phyloP scores from a whole-genome alignment of 2,329 filamentous ascomycete species.

The Penicillium olsonii region DNA sequence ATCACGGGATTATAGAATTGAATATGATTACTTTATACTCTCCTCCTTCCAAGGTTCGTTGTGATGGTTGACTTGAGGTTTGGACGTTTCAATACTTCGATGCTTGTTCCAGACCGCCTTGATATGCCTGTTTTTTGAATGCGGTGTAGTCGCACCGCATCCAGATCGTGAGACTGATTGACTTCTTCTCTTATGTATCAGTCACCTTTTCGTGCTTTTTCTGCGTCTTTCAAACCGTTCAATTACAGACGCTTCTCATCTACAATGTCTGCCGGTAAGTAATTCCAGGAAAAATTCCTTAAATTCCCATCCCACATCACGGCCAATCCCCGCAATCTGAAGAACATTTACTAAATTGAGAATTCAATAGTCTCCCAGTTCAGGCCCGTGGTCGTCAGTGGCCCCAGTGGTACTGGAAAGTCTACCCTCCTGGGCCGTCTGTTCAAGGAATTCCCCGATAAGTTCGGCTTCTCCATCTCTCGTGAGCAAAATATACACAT shows the following conservation, averaged over 20 bases:
- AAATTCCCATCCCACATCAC: not conserved
- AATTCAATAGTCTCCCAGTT: conserved; percentile 28
- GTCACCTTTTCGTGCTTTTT: conserved; percentile 11
- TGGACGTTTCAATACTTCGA: not conserved
- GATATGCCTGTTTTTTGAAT: conserved; percentile 22
- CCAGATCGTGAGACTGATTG: not conserved
- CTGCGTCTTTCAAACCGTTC: not conserved
- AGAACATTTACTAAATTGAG: not conserved
- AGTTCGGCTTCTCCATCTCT: conserved; percentile 46
- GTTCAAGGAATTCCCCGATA: conserved; percentile 44
- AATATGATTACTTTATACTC: conserved; percentile 11
- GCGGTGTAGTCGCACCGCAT: conserved; percentile 1
- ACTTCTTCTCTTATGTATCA: conserved; percentile 22
- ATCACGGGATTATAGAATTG: conserved; percentile 5
- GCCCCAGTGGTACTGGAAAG: conserved; percentile 46
- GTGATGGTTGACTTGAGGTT: not conserved
- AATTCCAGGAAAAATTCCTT: not conserved
- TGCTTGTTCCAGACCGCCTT: conserved; percentile 15
- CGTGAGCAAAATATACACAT: conserved; percentile 28
- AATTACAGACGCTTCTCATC: conserved; percentile 3
- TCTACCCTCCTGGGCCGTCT: conserved; percentile 46
- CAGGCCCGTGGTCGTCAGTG: conserved; percentile 45
- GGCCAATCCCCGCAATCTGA: not conserved
- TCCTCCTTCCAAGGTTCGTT: too few species aligned
- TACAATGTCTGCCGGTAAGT: conserved; percentile 31